Conservation (phyloP, 805 yeast genomes). For the Pichia nakasei region DNA sequence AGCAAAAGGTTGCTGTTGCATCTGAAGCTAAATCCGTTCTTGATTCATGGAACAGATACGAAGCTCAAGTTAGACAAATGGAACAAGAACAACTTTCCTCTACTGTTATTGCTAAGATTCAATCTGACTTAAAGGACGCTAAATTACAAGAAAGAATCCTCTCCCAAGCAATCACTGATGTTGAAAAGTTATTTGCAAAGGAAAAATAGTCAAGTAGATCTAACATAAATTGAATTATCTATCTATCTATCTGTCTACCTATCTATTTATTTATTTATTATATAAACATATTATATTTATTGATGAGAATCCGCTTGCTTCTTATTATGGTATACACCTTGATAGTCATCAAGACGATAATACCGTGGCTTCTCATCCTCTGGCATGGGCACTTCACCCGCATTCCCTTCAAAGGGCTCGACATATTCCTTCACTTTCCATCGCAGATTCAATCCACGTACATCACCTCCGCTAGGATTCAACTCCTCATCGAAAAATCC, state of each 20-base stretch:
- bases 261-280: not conserved
- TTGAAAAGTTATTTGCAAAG: slow-evolving; percentile 69
- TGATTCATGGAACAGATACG: slow-evolving; percentile 99
- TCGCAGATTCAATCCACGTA: not conserved
- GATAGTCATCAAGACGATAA: not conserved
- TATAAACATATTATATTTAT: not conserved
- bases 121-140: slow-evolving; percentile 73
- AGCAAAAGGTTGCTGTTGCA: slow-evolving; percentile 84
- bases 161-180: slow-evolving; percentile 83
- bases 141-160: slow-evolving; percentile 91
- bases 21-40: slow-evolving; percentile 88
- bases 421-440: not conserved
- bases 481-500: not conserved
- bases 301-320: too few species aligned
- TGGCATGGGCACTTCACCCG: not conserved
- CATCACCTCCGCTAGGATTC: not conserved
- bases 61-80: slow-evolving; percentile 88
- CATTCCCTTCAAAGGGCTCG: not conserved
- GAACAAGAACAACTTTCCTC: slow-evolving; percentile 90
- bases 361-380: not conserved
- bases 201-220: slow-evolving; percentile 24
- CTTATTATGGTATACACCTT: not conserved
- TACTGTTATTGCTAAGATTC: slow-evolving; percentile 80
- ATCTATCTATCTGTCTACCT: slow-evolving; percentile 9
- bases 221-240: not conserved